Percentiles rank a stretch among this genome's conserved stretches.
phyloP scores from a whole-genome alignment of 148 eudicot species.

The Arctostaphylos glauca region DNA sequence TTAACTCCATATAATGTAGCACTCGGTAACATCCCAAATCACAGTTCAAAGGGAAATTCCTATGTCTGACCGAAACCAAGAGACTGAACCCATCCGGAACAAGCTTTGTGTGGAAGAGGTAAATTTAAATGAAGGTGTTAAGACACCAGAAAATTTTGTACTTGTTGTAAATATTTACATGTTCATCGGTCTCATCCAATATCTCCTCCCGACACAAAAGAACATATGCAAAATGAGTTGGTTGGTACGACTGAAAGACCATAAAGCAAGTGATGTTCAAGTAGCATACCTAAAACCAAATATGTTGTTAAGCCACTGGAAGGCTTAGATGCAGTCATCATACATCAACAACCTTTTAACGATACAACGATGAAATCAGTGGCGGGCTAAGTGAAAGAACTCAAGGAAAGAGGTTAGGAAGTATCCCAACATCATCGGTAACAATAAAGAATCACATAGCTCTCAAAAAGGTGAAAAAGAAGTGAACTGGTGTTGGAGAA shows the following conservation, averaged over 20 bases:
- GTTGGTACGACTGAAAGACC: neutral
- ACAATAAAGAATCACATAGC: neutral
- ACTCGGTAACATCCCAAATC: no score
- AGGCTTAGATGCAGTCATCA: neutral
- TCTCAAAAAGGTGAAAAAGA: neutral
- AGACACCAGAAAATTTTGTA: no score
- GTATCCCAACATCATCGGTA: neutral
- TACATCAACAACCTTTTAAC: neutral
- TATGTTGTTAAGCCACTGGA: neutral
- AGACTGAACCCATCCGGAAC: neutral
- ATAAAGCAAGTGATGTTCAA: neutral
- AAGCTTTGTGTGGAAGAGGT: neutral
- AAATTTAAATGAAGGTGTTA: no score
- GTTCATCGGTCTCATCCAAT: constrained; percentile 95
- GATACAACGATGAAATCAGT: neutral
- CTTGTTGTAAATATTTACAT: constrained; percentile 97
- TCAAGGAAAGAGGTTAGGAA: neutral
- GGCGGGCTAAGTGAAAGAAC: neutral
- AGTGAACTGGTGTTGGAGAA: neutral
- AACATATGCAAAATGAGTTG: constrained; percentile 13
- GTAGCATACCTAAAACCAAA: neutral
- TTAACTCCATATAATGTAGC: no score
- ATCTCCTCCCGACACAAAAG: constrained; percentile 76
- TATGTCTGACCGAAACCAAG: neutral
- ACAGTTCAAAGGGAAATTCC: neutral